These are phyloP conservation scores for Sanguinoderma infundibulare DNA, from an alignment of 1,284 basidiomycete genomes.

Conservation along the genomic window DNA sequence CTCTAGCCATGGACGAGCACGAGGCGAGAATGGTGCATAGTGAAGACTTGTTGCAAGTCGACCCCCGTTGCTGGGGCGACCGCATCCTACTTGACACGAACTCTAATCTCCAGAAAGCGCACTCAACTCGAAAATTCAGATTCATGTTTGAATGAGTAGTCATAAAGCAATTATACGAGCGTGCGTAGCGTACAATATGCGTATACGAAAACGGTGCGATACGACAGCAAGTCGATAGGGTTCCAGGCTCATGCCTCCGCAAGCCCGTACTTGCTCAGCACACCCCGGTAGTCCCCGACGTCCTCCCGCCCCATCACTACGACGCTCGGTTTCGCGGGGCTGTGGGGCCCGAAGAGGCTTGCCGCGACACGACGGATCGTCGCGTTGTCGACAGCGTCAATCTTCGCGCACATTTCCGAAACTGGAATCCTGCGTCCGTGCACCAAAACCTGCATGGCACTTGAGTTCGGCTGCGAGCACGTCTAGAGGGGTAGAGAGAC, in stretches of 20 bases:
- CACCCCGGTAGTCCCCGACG: conserved; percentile 59
- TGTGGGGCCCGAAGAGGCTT: conserved; percentile 70
- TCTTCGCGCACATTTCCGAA: conserved; percentile 90
- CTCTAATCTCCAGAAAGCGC: no score
- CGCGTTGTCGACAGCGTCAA: conserved; percentile 80
- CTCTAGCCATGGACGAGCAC: no score
- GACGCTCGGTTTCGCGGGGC: conserved; percentile 67
- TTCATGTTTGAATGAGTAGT: conserved; percentile 1
- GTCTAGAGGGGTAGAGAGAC: conserved; percentile 16
- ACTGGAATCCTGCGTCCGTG: conserved; percentile 88
- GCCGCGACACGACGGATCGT: conserved; percentile 76
- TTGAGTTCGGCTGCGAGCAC: conserved; percentile 5
- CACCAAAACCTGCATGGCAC: conserved; percentile 77
- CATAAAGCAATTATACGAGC: neutral
- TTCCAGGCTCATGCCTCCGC: conserved; percentile 37
- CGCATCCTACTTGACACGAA: no score
- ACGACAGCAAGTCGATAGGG: neutral
- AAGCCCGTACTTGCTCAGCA: conserved; percentile 73
- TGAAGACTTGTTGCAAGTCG: no score
- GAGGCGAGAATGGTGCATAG: no score
- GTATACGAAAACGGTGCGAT: conserved; percentile 1
- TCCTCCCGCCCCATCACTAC: conserved; percentile 79
- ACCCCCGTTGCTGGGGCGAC: no score
- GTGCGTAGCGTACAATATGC: conserved; percentile 7
- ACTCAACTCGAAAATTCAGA: no score